Evolutionary conservation across 2,329 filamentous ascomycete genomes (phyloP).

Genomic region (Arthrobotrys sphaeroides): DNA sequence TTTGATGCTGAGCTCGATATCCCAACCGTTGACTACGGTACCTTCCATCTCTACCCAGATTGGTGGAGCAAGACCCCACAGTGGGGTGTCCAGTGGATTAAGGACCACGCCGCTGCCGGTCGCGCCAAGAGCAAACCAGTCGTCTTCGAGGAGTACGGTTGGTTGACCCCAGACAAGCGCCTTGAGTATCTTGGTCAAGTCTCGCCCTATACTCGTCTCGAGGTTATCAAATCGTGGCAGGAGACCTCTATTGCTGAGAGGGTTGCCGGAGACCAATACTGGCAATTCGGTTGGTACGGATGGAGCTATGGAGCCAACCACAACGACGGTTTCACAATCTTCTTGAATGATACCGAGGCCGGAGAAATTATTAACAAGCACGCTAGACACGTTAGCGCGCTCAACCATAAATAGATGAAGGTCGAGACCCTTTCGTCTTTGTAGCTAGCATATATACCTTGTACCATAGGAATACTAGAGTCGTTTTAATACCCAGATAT

Average conservation of each 20-base stretch:
- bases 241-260: slow-evolving; percentile 64
- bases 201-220: slow-evolving; percentile 63
- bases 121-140: slow-evolving; percentile 65
- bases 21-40: slow-evolving; percentile 67
- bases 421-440: slow-evolving; percentile 6
- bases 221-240: slow-evolving; percentile 66
- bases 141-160: slow-evolving; percentile 68
- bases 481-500: slow-evolving; percentile 18
- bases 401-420: slow-evolving; percentile 56
- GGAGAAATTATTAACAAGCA: slow-evolving; percentile 64
- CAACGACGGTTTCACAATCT: slow-evolving; percentile 69
- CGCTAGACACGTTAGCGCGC: slow-evolving; percentile 62
- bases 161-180: slow-evolving; percentile 66
- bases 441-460: slow-evolving; percentile 30
- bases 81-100: slow-evolving; percentile 68
- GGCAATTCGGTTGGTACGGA: slow-evolving; percentile 67
- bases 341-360: slow-evolving; percentile 66
- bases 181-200: slow-evolving; percentile 64
- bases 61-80: slow-evolving; percentile 67
- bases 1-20: slow-evolving; percentile 66
- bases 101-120: slow-evolving; percentile 65
- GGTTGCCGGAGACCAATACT: slow-evolving; percentile 67
- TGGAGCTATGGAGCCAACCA: slow-evolving; percentile 68
- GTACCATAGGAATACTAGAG: slow-evolving; percentile 40
- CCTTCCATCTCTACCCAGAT: slow-evolving; percentile 69